A percentile compares a stretch with the other conserved stretches of the same genome.
These are phyloP conservation scores for Ochetophila trinervis DNA, from an alignment of 306 rosid genomes.

Conservation along the genomic window DNA sequence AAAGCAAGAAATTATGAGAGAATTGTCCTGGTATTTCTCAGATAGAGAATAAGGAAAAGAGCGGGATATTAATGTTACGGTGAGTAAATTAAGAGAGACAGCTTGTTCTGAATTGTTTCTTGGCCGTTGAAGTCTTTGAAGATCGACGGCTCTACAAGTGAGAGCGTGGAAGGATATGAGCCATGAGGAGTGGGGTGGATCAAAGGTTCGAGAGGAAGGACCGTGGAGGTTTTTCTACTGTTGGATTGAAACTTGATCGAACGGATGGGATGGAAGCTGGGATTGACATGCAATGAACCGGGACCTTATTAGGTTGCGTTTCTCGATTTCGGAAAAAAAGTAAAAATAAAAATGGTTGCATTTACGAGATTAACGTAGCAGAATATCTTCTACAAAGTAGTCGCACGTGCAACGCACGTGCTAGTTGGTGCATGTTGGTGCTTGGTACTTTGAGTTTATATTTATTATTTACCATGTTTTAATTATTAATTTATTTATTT, in stretches of 20 bases:
- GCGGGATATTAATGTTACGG: conserved; percentile 31
- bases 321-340: neutral
- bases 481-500: no score
- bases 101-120: neutral
- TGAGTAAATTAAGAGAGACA: neutral
- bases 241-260: conserved; percentile 28
- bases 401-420: conserved; percentile 11
- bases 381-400: conserved; percentile 4
- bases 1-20: neutral
- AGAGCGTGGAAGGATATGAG: conserved; percentile 54
- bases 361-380: neutral
- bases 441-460: no score
- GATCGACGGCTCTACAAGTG: conserved; percentile 23
- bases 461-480: no score
- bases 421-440: no score
- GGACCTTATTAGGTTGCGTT: conserved; percentile 30
- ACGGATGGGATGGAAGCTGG: conserved; percentile 25
- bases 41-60: conserved; percentile 14
- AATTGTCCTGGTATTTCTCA: neutral
- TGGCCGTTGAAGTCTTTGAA: conserved; percentile 27
- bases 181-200: conserved; percentile 47
- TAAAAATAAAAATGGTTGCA: neutral
- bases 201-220: conserved; percentile 49
- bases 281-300: conserved; percentile 10
- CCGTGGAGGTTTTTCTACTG: conserved; percentile 42